Conservation (phyloP, 495 filamentous ascomycete genomes). For the Aspergillus avenaceus region DNA sequence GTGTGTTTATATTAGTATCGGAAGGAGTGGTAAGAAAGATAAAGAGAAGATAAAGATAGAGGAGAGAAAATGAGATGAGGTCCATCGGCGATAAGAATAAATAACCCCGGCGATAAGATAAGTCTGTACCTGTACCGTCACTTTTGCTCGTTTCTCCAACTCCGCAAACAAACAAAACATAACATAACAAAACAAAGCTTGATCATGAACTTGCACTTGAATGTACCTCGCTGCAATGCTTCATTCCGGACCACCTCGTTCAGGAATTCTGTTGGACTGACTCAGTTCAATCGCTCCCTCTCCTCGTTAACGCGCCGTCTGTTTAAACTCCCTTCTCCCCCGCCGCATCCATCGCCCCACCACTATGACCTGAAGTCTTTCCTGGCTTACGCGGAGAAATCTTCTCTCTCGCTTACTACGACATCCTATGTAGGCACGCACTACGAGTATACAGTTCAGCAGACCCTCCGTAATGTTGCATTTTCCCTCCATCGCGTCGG, state of each 20-base stretch:
- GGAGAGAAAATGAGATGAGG: conserved; percentile 3
- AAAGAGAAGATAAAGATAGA: not conserved
- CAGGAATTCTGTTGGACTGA: too few species aligned
- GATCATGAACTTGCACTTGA: too few species aligned
- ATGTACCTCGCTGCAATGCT: too few species aligned
- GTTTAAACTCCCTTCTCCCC: conserved; percentile 32
- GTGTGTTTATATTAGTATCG: conserved; percentile 7
- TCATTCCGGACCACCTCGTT: too few species aligned
- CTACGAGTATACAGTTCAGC: conserved; percentile 71
- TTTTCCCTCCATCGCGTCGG: conserved; percentile 72
- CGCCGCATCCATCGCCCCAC: conserved; percentile 43
- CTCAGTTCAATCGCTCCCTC: conserved; percentile 16
- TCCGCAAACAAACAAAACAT: not conserved
- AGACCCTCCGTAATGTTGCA: conserved; percentile 55
- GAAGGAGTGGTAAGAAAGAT: not conserved
- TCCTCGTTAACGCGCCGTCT: conserved; percentile 38
- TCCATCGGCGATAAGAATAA: conserved; percentile 7
- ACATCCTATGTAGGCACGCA: conserved; percentile 46
- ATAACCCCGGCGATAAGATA: not conserved
- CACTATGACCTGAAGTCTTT: conserved; percentile 71
- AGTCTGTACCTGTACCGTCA: not conserved
- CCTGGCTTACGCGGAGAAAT: conserved; percentile 60
- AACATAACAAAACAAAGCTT: not conserved
- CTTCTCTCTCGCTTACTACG: conserved; percentile 28
- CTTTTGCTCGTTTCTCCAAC: too few species aligned